Base-by-base conservation (phyloP, 1,139 yeast species). In the Pichia sp. region DNA sequence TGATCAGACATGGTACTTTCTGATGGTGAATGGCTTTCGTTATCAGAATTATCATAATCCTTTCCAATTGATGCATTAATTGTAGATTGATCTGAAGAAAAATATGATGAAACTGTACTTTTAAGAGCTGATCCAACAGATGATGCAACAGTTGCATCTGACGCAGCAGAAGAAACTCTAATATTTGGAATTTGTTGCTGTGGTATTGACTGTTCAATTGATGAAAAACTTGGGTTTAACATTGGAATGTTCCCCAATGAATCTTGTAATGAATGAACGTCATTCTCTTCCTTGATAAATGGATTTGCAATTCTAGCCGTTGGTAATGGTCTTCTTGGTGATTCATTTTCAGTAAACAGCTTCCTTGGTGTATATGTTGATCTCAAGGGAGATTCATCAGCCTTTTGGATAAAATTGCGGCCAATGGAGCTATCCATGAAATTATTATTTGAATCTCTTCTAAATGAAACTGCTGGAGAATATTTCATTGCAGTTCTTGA, bases 291-390 rank as follows among this genome's bases (percentile, higher is more conserved):
- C 9, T 66, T 72, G 27, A 66, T 71, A 23, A 69, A 70, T 39
- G 70, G 73, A 36, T 56, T 55, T 27, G 70, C 64, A 26, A 75
- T 70, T 11, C 77, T 49, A 8, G 55, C 71, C 4, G 74, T 73
- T 42, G 70, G 71, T 28, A 65, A 68, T 40, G 71, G 71, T 58
- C 87, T 74, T 47, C 70, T 74, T 30, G 92, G 92, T 0, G 89
- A 82, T 55, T 82, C 89, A 52, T 74, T 66, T 25, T 74, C 67
- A 1, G 87, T 79, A 54, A 71, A 80, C 44, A 73, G 73, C 9
- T 79, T 73, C 54, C 82, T 64, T 4, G 80, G 71, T 3, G 82
- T 76, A 12, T 20, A 27, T 32, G 47, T 28, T 7, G 51, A 34
- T 32, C 49, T 42, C 20, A 45, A 26, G 20, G 54, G 51, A 3